Evolutionary conservation across 2,329 filamentous ascomycete species (phyloP), one percentile per base, ranked within the genome.

Genomic region (Ophiocordyceps camponoti-saundersi): DNA sequence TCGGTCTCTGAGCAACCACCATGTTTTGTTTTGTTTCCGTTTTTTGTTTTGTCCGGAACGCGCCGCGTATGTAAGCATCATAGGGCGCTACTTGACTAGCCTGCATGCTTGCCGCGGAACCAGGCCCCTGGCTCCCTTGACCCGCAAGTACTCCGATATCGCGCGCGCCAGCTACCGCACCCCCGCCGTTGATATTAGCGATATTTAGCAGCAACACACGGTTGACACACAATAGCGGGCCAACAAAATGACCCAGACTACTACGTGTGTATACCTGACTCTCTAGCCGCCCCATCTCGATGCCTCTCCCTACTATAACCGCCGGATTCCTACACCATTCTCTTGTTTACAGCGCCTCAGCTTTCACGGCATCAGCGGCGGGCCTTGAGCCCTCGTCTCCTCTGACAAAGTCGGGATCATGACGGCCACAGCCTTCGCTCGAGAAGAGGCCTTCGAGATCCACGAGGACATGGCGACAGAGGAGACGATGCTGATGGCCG

Each of bases 391-490:
- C 20, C 40, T 42, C 40, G 36, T 40, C 36, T 40, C n/a, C 36
- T 10, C 36, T 40, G 36, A 6, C 36, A 34, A 34, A 34, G 32
- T n/a, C 32, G 32, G 32, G 32, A 40, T 40, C 36, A 45, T 39
- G 44, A 26, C 32, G 32, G n/a, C 12, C 26, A 39, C 21, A 21
- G 26, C 21, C 18, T 23, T 30, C 48, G 51, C 44, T 55, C 48
- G 54, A 21, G 61, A 60, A 26, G 62, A 68, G 21, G 54, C 60
- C 15, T 72, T 73, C 50, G 61, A 64, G 22, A 72, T 74, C 47
- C 69, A 73, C 55, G 66, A 73, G 50, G 71, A 74, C 62, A 62
- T 58, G 1, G 64, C 64, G 16, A 72, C 70, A 7, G 69, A 70
- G 51, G 70, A 73, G 45, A 70, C 70, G 1, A 65, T 71, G 51